Evolutionary conservation across 2,329 filamentous ascomycete genomes (phyloP).

Genomic region (Trichoderma atroviride): DNA sequence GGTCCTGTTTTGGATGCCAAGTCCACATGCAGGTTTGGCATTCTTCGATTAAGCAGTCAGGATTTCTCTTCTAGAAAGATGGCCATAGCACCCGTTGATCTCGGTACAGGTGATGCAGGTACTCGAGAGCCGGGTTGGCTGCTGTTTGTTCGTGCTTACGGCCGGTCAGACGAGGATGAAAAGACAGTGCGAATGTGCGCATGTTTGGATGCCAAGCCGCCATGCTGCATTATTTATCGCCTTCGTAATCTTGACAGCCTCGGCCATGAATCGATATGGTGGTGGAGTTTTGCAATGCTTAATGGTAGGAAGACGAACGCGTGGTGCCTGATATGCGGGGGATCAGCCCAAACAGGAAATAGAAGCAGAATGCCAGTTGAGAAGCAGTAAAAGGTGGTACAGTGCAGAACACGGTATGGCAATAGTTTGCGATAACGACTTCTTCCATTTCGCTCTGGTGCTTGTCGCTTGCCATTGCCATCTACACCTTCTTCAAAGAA

Average conservation of each 20-base stretch:
- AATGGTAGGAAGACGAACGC: too few species aligned
- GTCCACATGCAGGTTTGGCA: background rate
- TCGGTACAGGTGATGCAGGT: background rate
- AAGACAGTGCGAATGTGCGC: background rate
- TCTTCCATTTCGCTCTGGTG: too few species aligned
- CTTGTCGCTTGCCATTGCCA: background rate
- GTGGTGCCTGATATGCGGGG: too few species aligned
- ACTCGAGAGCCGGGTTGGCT: background rate
- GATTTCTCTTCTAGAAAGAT: background rate
- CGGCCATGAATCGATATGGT: too few species aligned
- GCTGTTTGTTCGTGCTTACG: background rate
- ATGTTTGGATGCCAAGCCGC: too few species aligned
- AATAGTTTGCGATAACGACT: too few species aligned
- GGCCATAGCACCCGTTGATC: background rate
- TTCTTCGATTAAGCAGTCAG: background rate
- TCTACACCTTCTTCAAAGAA: background rate
- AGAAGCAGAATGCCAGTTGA: background rate
- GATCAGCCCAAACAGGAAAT: too few species aligned
- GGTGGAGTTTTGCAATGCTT: too few species aligned
- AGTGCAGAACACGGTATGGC: background rate
- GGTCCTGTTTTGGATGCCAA: slow-evolving; percentile 3
- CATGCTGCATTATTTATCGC: too few species aligned
- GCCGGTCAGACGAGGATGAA: background rate
- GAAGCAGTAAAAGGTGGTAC: background rate
- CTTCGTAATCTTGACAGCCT: too few species aligned